Conservation (phyloP, 2,329 filamentous ascomycete species). For the Dothideomycetes sp. region DNA sequence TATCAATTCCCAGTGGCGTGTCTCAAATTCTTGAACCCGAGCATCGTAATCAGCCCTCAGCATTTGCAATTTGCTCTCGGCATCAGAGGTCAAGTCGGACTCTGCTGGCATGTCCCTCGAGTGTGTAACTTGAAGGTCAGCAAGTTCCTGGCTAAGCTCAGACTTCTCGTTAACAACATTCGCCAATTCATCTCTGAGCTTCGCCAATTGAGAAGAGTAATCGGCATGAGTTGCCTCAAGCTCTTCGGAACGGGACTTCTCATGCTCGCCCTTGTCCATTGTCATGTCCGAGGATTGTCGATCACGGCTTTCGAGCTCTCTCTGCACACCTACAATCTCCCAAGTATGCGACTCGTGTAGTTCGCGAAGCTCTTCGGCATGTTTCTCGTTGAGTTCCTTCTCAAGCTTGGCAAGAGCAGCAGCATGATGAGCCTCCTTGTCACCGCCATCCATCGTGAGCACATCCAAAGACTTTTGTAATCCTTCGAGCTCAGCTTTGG, state of each 20-base stretch:
- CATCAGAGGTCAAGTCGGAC: not conserved
- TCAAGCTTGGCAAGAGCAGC: not conserved
- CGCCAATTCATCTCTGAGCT: slow-evolving; percentile 8
- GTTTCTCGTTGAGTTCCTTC: slow-evolving; percentile 4
- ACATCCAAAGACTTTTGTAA: slow-evolving; percentile 3
- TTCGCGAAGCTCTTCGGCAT: slow-evolving; percentile 6
- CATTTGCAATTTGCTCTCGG: not conserved
- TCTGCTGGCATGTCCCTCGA: not conserved
- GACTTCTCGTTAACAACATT: slow-evolving; percentile 2
- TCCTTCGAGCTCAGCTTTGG: slow-evolving; percentile 5
- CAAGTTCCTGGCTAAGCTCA: slow-evolving; percentile 2
- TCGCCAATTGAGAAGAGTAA: not conserved
- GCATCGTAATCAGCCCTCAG: slow-evolving; percentile 6
- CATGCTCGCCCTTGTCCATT: too few relatives aligned
- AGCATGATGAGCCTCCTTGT: not conserved
- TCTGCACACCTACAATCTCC: slow-evolving; percentile 1
- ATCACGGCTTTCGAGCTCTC: not conserved
- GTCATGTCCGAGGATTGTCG: not conserved
- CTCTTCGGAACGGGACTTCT: not conserved
- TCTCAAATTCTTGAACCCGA: slow-evolving; percentile 4
- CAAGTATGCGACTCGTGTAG: slow-evolving; percentile 5
- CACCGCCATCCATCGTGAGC: not conserved
- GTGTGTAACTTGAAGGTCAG: not conserved
- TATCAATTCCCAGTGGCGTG: slow-evolving; percentile 1
- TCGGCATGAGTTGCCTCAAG: not conserved